A percentile compares a stretch with the other conserved stretches of the same genome.
These are phyloP conservation scores for Dimocarpus longan DNA, from an alignment of 345 rosid genomes.

Conservation along the genomic window DNA sequence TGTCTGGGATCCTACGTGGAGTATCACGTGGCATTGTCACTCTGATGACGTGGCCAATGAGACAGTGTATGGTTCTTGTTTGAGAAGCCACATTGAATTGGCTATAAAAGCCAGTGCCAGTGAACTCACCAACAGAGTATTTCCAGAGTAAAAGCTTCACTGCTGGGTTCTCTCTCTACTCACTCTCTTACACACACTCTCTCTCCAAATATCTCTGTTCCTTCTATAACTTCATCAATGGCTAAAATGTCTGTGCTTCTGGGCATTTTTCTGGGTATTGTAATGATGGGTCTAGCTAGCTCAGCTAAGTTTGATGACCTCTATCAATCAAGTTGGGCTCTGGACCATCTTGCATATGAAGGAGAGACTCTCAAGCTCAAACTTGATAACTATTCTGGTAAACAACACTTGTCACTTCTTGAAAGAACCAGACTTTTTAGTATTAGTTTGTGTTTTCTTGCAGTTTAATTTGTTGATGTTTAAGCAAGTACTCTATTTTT, in stretches of 20 bases:
- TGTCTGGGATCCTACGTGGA: constrained; percentile 34
- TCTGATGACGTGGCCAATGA: constrained; percentile 22
- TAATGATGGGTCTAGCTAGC: constrained; percentile 39
- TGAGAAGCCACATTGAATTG: constrained; percentile 30
- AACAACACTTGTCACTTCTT: not conserved
- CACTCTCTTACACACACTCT: not conserved
- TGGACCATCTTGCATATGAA: constrained; percentile 69
- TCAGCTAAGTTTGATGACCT: constrained; percentile 75
- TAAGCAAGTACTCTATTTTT: not conserved
- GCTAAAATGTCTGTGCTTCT: constrained; percentile 28
- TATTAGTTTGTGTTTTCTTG: not conserved
- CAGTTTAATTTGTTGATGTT: not conserved
- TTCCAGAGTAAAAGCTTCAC: constrained; percentile 15
- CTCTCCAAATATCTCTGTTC: not conserved
- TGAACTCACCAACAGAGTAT: not conserved
- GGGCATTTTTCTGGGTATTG: constrained; percentile 39
- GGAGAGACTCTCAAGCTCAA: constrained; percentile 87
- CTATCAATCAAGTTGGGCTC: constrained; percentile 85
- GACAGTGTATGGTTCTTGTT: constrained; percentile 15
- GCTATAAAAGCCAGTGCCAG: constrained; percentile 35
- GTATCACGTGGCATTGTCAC: constrained; percentile 41
- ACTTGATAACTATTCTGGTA: constrained; percentile 93
- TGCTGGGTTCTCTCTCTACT: not conserved
- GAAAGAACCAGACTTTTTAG: not conserved
- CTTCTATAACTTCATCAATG: constrained; percentile 22